phyloP scores from a whole-genome alignment of 805 yeast genomes.

The Komagataella phaffii region DNA sequence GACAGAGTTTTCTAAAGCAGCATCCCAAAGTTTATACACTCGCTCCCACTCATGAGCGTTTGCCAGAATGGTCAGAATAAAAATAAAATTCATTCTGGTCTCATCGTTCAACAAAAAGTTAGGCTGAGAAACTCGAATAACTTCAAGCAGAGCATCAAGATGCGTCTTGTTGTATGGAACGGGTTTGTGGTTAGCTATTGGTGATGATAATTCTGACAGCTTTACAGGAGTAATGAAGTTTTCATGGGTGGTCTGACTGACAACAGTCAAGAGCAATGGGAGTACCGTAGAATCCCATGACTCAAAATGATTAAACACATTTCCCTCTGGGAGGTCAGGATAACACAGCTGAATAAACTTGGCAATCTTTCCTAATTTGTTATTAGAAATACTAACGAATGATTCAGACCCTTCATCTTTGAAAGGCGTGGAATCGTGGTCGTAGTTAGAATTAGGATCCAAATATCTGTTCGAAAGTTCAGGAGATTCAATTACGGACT shows the following conservation, averaged over 20 bases:
- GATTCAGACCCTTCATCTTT: background rate
- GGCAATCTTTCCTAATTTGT: background rate
- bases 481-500: conserved; percentile 13
- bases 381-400: background rate
- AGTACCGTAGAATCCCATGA: background rate
- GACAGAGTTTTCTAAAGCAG: background rate
- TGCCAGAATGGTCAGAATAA: background rate
- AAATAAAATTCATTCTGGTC: background rate
- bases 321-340: background rate
- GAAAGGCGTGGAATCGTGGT: background rate
- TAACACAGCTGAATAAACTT: background rate
- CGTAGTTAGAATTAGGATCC: background rate
- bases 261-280: background rate
- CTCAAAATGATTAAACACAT: background rate
- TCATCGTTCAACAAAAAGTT: background rate
- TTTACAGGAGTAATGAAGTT: background rate
- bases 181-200: background rate
- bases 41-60: background rate
- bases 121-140: background rate
- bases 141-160: background rate
- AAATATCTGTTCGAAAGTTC: conserved; percentile 10
- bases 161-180: background rate
- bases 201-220: background rate
- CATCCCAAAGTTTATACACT: background rate
- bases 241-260: background rate